Conservation (phyloP, 2,329 filamentous ascomycete genomes). For the Botrytis aclada region DNA sequence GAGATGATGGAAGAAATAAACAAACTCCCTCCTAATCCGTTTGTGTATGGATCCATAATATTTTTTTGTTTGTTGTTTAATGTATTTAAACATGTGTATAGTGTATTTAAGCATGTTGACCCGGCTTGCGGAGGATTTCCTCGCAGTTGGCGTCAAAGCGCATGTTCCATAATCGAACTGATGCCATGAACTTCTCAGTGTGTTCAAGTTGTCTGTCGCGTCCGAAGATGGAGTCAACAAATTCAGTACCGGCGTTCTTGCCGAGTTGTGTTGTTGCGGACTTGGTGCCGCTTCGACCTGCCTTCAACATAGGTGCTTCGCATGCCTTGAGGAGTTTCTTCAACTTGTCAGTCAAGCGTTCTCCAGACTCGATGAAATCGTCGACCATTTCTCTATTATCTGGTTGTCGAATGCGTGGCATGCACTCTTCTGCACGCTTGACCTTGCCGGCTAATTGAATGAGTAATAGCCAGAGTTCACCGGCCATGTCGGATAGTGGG, state of each 20-base stretch:
- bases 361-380: constrained; percentile 86
- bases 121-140: constrained; percentile 68
- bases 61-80: constrained; percentile 5
- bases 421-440: constrained; percentile 80
- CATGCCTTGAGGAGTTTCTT: constrained; percentile 85
- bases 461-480: constrained; percentile 90
- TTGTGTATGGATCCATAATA: constrained; percentile 15
- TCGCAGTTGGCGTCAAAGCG: constrained; percentile 96
- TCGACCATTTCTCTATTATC: constrained; percentile 79
- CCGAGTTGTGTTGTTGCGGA: constrained; percentile 67
- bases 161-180: constrained; percentile 66
- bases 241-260: constrained; percentile 89
- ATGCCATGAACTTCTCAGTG: constrained; percentile 88
- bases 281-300: constrained; percentile 69
- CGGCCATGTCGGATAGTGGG: constrained; percentile 85
- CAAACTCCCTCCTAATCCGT: constrained; percentile 21
- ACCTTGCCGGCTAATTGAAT: constrained; percentile 94
- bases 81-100: constrained; percentile 24
- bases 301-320: constrained; percentile 93
- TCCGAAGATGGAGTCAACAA: constrained; percentile 93
- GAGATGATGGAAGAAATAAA: constrained; percentile 21
- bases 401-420: constrained; percentile 65
- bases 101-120: constrained; percentile 28
- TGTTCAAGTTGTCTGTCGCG: constrained; percentile 83
- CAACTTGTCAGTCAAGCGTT: constrained; percentile 81